Base-by-base conservation (phyloP, 2,329 filamentous ascomycete species). In the Phialophora expanda region DNA sequence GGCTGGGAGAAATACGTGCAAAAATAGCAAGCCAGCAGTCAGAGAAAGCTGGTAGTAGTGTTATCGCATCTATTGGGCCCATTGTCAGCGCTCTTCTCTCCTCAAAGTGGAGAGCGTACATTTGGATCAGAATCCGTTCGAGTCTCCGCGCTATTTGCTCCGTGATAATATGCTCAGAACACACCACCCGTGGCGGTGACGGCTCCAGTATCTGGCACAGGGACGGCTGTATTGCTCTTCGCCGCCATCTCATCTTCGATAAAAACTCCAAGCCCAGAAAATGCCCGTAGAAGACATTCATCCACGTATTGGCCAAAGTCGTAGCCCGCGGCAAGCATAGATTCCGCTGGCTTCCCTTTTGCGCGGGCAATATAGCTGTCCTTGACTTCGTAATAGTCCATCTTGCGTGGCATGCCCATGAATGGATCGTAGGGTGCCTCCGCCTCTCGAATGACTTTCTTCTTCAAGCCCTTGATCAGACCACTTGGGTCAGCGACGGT, bases 341-440 rank as follows among this genome's bases (percentile, higher is more conserved):
- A 79, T 74, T 93, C 89, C 48, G 86, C 85, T 64, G 88, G 56
- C 50, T 86, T 34, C 88, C 85, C 26, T 82, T 88, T 61, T 83
- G 89, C 92, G 55, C 89, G 86, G 75, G 91, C 92, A 50, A 88
- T 86, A 77, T 97, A 97, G 50, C 84, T 81, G 57, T 86, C 84
- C 69, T 88, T 86, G 44, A 96, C 74, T 9, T 84, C 81, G 74
- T 92, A 94, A 72, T 93, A 89, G 71, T 89, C 83, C 24, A 87
- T 86, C 26, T 83, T 83, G 59, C 93, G 85, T 55, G 85, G 79
- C 67, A 93, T 80, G 0, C 92, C 95, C 46, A 88, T 92, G 75
- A 95, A 97, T 0, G 94, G 90, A 80, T 97, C 93, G 79, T 96
- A 97, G 0, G 92, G 89, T 65, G 88, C 88, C 73, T 92, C 88